Evolutionary conservation across 495 filamentous ascomycete species (phyloP).

Genomic region (Penicillium crystallinum): DNA sequence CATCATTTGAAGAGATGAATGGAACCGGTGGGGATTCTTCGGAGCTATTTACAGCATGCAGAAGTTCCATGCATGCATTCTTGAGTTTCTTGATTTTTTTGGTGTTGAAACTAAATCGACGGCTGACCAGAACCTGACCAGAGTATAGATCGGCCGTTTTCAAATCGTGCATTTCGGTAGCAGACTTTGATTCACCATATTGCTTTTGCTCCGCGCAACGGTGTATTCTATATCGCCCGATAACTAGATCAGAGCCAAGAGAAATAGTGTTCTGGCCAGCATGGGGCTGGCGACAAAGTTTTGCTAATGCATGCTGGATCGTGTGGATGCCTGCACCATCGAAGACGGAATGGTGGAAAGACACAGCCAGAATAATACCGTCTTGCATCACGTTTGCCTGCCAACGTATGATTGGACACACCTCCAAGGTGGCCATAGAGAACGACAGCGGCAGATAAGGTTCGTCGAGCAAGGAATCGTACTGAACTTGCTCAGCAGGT

Average conservation of each 20-base stretch:
- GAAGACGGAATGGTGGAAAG: background rate
- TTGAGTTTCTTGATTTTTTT: too few species aligned
- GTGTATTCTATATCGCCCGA: background rate
- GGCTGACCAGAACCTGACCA: too few species aligned
- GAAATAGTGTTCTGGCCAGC: background rate
- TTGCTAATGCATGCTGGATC: background rate
- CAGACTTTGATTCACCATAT: too few species aligned
- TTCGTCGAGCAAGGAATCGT: background rate
- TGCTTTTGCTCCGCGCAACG: too few species aligned
- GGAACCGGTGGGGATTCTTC: too few species aligned
- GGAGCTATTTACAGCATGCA: too few species aligned
- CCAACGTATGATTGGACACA: background rate
- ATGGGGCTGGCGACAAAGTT: background rate
- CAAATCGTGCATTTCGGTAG: too few species aligned
- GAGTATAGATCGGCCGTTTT: too few species aligned
- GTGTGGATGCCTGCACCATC: background rate
- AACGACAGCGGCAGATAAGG: background rate
- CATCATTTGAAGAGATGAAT: too few species aligned
- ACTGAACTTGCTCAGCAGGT: background rate
- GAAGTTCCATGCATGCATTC: too few species aligned
- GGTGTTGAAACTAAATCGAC: too few species aligned
- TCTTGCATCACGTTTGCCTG: background rate
- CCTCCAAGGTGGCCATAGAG: background rate
- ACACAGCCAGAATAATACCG: background rate
- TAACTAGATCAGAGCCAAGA: background rate